Conservation (phyloP, 768 basidiomycete species). For the Macrolepiota dolichaula region DNA sequence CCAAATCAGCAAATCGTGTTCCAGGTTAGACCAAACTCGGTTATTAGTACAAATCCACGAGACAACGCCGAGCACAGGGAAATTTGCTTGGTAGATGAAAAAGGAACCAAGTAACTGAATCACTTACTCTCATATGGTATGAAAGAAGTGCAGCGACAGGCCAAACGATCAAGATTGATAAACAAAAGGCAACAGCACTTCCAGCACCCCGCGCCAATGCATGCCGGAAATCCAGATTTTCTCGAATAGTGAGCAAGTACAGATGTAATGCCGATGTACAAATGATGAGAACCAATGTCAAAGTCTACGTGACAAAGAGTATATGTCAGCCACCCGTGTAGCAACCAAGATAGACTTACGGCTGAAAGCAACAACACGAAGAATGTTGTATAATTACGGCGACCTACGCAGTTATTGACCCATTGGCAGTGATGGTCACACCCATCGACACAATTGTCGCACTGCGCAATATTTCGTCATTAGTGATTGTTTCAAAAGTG, state of each 20-base stretch:
- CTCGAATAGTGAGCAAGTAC: slow-evolving; percentile 56
- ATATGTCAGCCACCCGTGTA: slow-evolving; percentile 7
- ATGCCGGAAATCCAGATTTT: slow-evolving; percentile 42
- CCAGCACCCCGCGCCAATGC: slow-evolving; percentile 58
- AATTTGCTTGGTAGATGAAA: not conserved
- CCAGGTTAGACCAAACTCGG: not conserved
- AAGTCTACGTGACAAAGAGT: slow-evolving; percentile 42
- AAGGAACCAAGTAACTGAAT: not conserved
- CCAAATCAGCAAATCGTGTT: slow-evolving; percentile 7
- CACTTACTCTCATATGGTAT: slow-evolving; percentile 84
- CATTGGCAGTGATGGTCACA: slow-evolving; percentile 92
- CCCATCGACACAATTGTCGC: slow-evolving; percentile 95
- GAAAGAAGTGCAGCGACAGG: slow-evolving; percentile 74
- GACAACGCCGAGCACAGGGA: slow-evolving; percentile 1
- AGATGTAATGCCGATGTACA: slow-evolving; percentile 83
- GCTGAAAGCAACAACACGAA: slow-evolving; percentile 76
- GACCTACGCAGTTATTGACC: slow-evolving; percentile 95
- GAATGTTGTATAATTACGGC: slow-evolving; percentile 94
- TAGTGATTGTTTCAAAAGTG: not conserved
- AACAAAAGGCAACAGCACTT: slow-evolving; percentile 75
- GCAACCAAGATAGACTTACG: slow-evolving; percentile 40
- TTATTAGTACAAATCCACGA: slow-evolving; percentile 1
- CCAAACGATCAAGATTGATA: slow-evolving; percentile 75
- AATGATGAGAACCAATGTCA: slow-evolving; percentile 72
- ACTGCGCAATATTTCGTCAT: slow-evolving; percentile 40